Conservation (phyloP, 1,139 yeast genomes). For the Schwanniomyces etchellsii region DNA sequence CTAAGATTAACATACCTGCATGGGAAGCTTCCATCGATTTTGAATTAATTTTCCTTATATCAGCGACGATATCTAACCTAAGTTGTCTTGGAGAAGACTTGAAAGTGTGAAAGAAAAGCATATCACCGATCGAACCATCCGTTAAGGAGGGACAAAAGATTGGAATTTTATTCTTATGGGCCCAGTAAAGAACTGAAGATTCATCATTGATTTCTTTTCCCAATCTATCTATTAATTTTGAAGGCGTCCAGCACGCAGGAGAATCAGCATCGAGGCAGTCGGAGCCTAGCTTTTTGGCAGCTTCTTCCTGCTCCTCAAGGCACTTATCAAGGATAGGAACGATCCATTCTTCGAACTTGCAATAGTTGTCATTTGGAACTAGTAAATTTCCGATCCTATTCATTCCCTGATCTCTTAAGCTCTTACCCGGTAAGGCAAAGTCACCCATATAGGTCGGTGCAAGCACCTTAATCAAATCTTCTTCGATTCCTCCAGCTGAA, state of each 20-base stretch:
- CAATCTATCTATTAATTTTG: constrained; percentile 81
- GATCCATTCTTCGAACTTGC: constrained; percentile 97
- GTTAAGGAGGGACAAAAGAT: constrained; percentile 96
- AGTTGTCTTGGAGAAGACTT: constrained; percentile 87
- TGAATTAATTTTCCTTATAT: constrained; percentile 83
- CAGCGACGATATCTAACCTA: constrained; percentile 88
- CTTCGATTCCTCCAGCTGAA: constrained; percentile 97
- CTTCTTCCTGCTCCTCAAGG: constrained; percentile 82
- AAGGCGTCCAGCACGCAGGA: constrained; percentile 79
- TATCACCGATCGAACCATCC: constrained; percentile 97
- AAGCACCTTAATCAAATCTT: constrained; percentile 89
- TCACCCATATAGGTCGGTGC: constrained; percentile 97
- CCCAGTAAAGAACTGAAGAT: constrained; percentile 94
- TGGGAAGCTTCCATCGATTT: constrained; percentile 93
- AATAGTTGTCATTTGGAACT: constrained; percentile 96
- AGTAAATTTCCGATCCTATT: constrained; percentile 94
- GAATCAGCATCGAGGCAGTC: constrained; percentile 45
- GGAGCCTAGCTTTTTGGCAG: constrained; percentile 53
- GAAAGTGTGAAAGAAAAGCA: constrained; percentile 97
- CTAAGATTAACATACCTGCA: constrained; percentile 94
- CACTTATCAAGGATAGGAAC: constrained; percentile 85
- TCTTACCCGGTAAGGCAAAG: constrained; percentile 72
- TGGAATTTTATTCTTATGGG: constrained; percentile 92
- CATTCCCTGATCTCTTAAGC: constrained; percentile 89
- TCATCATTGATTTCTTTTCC: constrained; percentile 96